Conservation (phyloP, 2,329 filamentous ascomycete genomes). For the Ramularia collo-cygni region DNA sequence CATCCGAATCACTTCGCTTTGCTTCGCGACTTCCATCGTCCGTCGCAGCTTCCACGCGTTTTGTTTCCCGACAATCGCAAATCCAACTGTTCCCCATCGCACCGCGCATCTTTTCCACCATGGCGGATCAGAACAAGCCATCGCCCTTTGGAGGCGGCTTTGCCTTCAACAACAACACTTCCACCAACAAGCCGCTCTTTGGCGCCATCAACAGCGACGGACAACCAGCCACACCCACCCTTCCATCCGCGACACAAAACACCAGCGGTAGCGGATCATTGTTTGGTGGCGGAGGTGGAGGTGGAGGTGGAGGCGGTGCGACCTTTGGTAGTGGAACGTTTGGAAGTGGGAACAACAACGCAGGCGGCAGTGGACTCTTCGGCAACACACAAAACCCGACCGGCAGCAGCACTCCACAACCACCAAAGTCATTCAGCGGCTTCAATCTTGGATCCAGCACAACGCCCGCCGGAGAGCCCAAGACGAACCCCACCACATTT, state of each 20-base stretch:
- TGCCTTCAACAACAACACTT: slow-evolving; percentile 7
- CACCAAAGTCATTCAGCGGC: slow-evolving; percentile 8
- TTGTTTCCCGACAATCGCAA: not conserved
- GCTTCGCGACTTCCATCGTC: too few species aligned
- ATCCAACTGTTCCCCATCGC: slow-evolving; percentile 3
- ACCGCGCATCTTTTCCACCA: slow-evolving; percentile 8
- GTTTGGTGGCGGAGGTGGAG: not conserved
- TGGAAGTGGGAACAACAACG: not conserved
- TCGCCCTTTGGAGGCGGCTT: slow-evolving; percentile 9
- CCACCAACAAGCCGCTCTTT: slow-evolving; percentile 6
- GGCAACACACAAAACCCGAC: slow-evolving; percentile 4
- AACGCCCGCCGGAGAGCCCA: slow-evolving; percentile 19
- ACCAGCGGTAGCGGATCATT: not conserved
- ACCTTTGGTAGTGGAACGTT: slow-evolving; percentile 1
- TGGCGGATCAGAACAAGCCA: slow-evolving; percentile 16
- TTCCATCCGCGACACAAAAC: not conserved
- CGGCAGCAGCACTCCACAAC: slow-evolving; percentile 17
- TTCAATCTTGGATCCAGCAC: slow-evolving; percentile 15
- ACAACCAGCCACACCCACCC: slow-evolving; percentile 1
- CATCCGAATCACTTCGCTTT: too few species aligned
- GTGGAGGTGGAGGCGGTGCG: not conserved
- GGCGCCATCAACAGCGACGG: slow-evolving; percentile 2
- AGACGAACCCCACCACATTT: slow-evolving; percentile 7
- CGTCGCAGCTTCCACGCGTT: too few species aligned
- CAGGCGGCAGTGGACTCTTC: slow-evolving; percentile 1